A percentile compares a stretch with the other conserved stretches of the same genome.
These are phyloP conservation scores for Scytalidium sp. DNA, from an alignment of 2,329 filamentous ascomycete genomes.

Conservation along the genomic window DNA sequence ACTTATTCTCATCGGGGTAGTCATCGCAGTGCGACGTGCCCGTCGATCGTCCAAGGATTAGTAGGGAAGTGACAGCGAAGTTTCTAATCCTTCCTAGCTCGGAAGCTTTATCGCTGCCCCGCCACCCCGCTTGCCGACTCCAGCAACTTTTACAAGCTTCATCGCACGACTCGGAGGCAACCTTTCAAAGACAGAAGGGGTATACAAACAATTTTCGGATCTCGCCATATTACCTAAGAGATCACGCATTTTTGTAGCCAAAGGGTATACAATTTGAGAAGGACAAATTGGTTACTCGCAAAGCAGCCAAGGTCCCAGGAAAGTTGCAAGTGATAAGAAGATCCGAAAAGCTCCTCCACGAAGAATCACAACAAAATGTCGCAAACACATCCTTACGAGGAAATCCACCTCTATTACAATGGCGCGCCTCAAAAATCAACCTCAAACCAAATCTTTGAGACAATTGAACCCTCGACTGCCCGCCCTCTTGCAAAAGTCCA, in stretches of 20 bases:
- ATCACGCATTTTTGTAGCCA: no score
- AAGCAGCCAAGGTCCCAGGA: no score
- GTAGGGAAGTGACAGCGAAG: no score
- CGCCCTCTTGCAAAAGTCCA: slow-evolving; percentile 69
- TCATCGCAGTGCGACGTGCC: no score
- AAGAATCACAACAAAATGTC: slow-evolving; percentile 26
- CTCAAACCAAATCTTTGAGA: slow-evolving; percentile 60
- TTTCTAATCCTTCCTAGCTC: neutral
- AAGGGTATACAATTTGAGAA: no score
- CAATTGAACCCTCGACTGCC: slow-evolving; percentile 71
- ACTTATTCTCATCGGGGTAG: no score
- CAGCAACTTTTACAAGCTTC: neutral
- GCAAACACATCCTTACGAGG: slow-evolving; percentile 45
- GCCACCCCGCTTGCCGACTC: neutral
- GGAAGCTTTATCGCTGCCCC: neutral
- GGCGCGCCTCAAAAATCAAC: slow-evolving; percentile 63
- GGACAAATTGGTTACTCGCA: no score
- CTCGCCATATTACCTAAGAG: no score
- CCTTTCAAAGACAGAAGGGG: no score
- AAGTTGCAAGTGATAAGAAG: neutral
- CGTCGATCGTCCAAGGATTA: no score
- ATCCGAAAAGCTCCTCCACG: neutral
- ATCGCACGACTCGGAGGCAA: neutral
- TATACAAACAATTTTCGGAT: no score
- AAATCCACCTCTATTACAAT: slow-evolving; percentile 65